Evolutionary conservation across 1,284 basidiomycete genomes (phyloP).

Genomic region (Cutaneotrichosporon spelunceum): DNA sequence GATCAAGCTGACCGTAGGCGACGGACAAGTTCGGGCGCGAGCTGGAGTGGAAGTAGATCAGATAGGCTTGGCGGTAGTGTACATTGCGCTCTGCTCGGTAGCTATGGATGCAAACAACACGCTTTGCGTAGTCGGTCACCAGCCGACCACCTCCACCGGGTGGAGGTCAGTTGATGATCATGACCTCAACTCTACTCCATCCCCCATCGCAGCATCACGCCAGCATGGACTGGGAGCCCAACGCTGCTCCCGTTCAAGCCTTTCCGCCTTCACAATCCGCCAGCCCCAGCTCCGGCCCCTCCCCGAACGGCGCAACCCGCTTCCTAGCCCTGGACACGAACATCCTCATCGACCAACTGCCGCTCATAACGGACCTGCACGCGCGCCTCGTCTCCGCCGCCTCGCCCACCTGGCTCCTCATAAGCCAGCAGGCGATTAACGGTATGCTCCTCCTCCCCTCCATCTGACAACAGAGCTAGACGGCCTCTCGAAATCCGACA

Average conservation of each 20-base stretch:
- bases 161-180: background rate
- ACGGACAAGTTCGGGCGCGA: constrained; percentile 13
- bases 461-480: constrained; percentile 19
- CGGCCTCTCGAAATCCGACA: constrained; percentile 10
- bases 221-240: constrained; percentile 7
- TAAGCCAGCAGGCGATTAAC: constrained; percentile 13
- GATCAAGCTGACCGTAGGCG: constrained; percentile 3
- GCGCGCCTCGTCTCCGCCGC: background rate
- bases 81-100: too few relatives aligned
- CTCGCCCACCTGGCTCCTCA: constrained; percentile 4
- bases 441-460: constrained; percentile 1
- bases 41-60: constrained; percentile 11
- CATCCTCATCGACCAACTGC: constrained; percentile 13
- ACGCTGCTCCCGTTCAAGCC: background rate
- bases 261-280: background rate
- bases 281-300: background rate
- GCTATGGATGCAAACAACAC: background rate
- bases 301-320: background rate
- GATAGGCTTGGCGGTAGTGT: too few relatives aligned
- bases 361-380: constrained; percentile 7
- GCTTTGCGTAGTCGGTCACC: background rate
- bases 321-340: constrained; percentile 22
- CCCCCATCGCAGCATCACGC: background rate
- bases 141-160: background rate
- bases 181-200: background rate